Evolutionary conservation across 495 filamentous ascomycete genomes (phyloP).

Genomic region (Penicillium pancosmium): DNA sequence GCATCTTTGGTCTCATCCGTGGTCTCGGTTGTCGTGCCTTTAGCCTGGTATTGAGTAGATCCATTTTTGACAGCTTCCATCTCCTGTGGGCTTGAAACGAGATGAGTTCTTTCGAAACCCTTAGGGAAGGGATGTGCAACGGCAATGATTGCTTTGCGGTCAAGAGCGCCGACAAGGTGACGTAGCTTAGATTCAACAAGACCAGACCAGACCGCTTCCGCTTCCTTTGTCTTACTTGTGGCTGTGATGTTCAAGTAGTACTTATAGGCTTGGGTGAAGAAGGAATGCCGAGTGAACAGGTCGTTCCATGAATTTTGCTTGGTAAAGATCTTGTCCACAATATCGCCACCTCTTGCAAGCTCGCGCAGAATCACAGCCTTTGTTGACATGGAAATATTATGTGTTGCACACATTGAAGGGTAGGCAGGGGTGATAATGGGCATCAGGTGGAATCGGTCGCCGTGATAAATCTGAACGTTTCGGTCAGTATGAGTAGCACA

Average conservation of each 20-base stretch:
- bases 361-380: conserved; percentile 82
- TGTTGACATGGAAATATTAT: conserved; percentile 87
- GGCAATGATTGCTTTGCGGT: conserved; percentile 70
- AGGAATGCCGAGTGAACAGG: conserved; percentile 82
- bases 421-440: conserved; percentile 97
- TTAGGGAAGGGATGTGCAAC: conserved; percentile 93
- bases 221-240: conserved; percentile 83
- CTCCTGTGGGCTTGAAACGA: conserved; percentile 70
- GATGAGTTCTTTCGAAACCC: conserved; percentile 80
- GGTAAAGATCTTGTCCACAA: conserved; percentile 78
- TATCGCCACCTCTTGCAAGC: conserved; percentile 71
- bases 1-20: conserved; percentile 60
- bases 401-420: conserved; percentile 94
- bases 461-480: conserved; percentile 66
- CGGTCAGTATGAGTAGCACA: neutral
- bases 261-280: conserved; percentile 90
- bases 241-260: conserved; percentile 91
- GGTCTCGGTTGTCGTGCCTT: conserved; percentile 60
- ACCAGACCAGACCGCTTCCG: conserved; percentile 84
- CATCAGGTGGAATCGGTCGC: conserved; percentile 86
- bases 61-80: conserved; percentile 70
- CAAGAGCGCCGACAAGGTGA: conserved; percentile 77
- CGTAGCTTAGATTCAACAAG: conserved; percentile 92
- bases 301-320: conserved; percentile 81
- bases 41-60: conserved; percentile 66